phyloP scores from a whole-genome alignment of 129 eudicot species.

The carrot (Daucus carota) region DNA sequence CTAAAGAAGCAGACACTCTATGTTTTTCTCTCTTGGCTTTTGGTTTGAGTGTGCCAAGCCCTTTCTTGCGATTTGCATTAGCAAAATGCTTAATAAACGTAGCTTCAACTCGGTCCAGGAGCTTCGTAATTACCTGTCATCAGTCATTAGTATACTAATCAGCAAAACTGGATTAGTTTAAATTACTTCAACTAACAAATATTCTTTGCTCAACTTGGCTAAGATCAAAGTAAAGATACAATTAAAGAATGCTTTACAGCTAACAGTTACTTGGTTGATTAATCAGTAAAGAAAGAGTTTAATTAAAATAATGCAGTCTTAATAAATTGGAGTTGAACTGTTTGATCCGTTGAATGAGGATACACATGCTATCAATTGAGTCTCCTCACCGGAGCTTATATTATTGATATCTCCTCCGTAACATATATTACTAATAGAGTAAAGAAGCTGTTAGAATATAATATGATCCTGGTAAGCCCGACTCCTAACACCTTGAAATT shows the following conservation, averaged over 20 bases:
- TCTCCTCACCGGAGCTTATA: neutral
- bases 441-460: too few relatives aligned
- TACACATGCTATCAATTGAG: neutral
- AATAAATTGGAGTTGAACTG: neutral
- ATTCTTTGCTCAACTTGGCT: neutral
- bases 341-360: neutral
- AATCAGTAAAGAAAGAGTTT: neutral
- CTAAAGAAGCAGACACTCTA: slow-evolving; percentile 35
- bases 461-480: too few relatives aligned
- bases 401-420: too few relatives aligned
- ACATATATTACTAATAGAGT: too few relatives aligned
- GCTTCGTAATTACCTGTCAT: slow-evolving; percentile 31
- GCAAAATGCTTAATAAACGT: slow-evolving; percentile 46
- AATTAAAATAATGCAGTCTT: neutral
- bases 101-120: slow-evolving; percentile 45
- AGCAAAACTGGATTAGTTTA: neutral
- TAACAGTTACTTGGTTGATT: neutral
- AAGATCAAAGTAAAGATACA: neutral
- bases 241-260: neutral
- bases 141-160: neutral
- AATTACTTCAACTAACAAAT: neutral
- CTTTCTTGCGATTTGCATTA: slow-evolving; percentile 45
- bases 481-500: too few relatives aligned
- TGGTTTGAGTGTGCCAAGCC: slow-evolving; percentile 33
- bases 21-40: slow-evolving; percentile 40